These are phyloP conservation scores for Saprolegnia parasitica DNA, from an alignment of 352 stramenopile genomes.

Conservation along the genomic window DNA sequence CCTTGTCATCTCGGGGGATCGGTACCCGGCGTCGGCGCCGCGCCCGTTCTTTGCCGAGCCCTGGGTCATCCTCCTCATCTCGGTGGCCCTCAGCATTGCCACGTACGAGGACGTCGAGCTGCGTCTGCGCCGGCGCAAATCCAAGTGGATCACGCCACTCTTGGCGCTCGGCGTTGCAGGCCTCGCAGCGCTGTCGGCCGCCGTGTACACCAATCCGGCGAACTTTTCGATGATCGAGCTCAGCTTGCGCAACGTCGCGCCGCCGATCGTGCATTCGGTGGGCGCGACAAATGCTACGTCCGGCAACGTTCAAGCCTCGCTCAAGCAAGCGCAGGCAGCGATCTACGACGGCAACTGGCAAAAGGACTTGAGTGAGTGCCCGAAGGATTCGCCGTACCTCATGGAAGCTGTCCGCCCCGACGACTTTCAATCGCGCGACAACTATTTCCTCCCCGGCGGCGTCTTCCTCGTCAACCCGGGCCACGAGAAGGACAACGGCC, in stretches of 20 bases:
- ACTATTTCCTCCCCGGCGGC: no score
- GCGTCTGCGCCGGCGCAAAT: neutral
- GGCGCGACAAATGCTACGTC: no score
- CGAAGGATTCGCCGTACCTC: neutral
- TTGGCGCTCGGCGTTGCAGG: neutral
- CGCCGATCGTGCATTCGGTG: no score
- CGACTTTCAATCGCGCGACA: no score
- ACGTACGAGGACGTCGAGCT: neutral
- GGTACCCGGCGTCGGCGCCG: neutral
- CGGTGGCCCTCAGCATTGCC: neutral
- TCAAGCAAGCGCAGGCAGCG: no score
- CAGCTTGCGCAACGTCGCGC: no score
- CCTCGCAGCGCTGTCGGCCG: no score
- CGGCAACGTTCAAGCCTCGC: no score
- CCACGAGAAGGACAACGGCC: neutral
- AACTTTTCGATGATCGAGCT: no score
- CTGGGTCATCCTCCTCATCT: neutral
- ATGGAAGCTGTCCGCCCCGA: neutral
- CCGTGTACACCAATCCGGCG: no score
- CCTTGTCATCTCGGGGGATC: neutral
- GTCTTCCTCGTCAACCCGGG: slow-evolving; percentile 17
- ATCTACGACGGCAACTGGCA: no score
- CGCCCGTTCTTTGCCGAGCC: neutral
- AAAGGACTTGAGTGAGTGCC: neutral
- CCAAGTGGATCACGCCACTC: neutral